Evolutionary conservation across 2,329 filamentous ascomycete genomes (phyloP), one percentile per base, ranked within the genome.

Genomic region (Sporothrix globosa): DNA sequence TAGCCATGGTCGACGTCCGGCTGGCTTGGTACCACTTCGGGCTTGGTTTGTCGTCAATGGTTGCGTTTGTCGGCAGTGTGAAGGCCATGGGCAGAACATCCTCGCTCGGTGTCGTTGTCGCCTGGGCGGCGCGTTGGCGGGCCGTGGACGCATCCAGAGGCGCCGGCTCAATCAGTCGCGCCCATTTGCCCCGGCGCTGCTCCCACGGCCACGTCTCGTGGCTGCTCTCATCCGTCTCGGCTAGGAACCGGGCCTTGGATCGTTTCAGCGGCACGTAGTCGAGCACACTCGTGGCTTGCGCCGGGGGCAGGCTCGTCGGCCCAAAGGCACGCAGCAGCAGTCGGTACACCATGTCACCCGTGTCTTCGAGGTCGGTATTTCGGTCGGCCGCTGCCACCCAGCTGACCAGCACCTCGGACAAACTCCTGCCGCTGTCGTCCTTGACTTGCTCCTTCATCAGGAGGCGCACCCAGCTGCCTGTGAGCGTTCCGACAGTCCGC

Each of bases 291-390:
- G 73, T 75, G 5, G 70, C 73, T 19, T 73, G 65, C 24, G 41
- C 39, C 11, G 27, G 7, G 13, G 61, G 14, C 17, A 54, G 24
- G 2, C 72, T 69, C 13, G 73, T 72, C 6, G 76, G 72, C 2
- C 74, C 73, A 44, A 74, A 78, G 13, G 79, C 78, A 4, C 78
- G 79, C 46, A 81, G 75, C 2, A 87, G 75, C 4, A 86, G 79
- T 41, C 85, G 82, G 61, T 80, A 76, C 19, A 85, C 83, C 17
- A 82, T 76, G 54, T 87, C 83, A 46, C 78, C 78, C 1, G 78
- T 74, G 68, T 81, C 78, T 74, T 86, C 72, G 39, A 72, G 52
- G 24, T 13, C 13, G 76, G 78, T 4, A 2, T 63, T 46, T 63
- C 24, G 2, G 11, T 58, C 14, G 1, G 17, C 50, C 1, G 53